A percentile compares a stretch with the other conserved stretches of the same genome.
Evolutionary conservation across 257 asterid species (phyloP).

Genomic region (Solanum commersonii): DNA sequence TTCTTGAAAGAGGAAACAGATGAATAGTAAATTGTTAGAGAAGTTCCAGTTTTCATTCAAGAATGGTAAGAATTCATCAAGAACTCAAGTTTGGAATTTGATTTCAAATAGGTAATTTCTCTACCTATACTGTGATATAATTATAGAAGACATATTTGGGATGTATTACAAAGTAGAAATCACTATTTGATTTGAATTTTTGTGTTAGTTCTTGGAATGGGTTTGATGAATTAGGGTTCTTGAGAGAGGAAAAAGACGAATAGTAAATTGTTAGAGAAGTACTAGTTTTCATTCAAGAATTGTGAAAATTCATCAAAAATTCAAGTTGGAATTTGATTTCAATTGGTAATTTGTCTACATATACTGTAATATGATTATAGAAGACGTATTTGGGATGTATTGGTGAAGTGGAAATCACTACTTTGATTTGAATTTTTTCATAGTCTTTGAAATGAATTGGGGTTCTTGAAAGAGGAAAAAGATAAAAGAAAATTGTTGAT

Average conservation of each 20-base stretch:
- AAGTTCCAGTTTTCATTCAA: background rate
- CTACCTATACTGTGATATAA: background rate
- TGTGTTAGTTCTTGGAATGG: background rate
- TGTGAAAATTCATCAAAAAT: background rate
- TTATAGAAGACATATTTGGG: background rate
- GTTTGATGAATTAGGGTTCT: background rate
- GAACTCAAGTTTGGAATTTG: background rate
- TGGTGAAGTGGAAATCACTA: background rate
- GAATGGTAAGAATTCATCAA: background rate
- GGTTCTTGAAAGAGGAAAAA: background rate
- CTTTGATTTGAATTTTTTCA: no score
- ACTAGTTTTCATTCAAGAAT: background rate
- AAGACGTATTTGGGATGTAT: background rate
- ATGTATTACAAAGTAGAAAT: background rate
- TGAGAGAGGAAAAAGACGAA: background rate
- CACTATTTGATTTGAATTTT: background rate
- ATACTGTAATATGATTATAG: no score
- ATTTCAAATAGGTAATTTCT: background rate
- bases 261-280: background rate
- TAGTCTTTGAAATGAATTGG: background rate
- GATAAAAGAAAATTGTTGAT: background rate
- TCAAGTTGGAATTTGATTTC: background rate
- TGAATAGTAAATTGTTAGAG: background rate
- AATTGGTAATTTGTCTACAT: background rate
- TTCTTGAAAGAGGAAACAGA: background rate